Base-by-base conservation (phyloP, 1,284 basidiomycete species). In the Rhodotorula sp. region DNA sequence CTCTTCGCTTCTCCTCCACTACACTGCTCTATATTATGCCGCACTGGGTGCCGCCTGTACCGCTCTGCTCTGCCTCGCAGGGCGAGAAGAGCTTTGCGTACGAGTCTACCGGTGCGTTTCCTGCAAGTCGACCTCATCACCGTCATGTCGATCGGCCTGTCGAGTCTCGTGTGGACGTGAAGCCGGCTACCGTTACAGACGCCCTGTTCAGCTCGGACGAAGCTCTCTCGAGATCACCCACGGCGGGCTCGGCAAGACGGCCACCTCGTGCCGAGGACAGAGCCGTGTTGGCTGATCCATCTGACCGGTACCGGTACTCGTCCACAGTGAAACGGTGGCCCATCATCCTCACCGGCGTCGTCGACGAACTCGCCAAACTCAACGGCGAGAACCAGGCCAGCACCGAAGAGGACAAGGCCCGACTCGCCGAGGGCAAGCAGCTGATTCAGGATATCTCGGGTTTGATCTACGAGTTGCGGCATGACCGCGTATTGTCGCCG, bases 401-500 rank as follows among this genome's bases (percentile, higher is more conserved):
- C 20, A 89, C 79, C 83, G 84, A 21, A 73, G 83, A 73, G 76
- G 76, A 46, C 71, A 77, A 79, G 23, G 54, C n/a, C 12, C 54
- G 54, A 3, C 54, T 56, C 26, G 54, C 54, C 29, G 90, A 94
- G 79, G 93, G 91, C 8, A 94, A 91, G 80, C 82, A 78, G 26
- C 88, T 97, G 77, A 94, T 99, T 69, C 86, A 88, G 68, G 85
- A 87, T 77, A 85, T 95, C 69, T 89, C 90, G 77, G 87, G 87
- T 78, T 83, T 98, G 91, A 96, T 76, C 58, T 77, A 79, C 82
- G 88, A 91, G 79, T 94, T 97, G 90, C 89, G 87, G 0, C 85
- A 91, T 72, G 90, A 97, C 82, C 87, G 87, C 62, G 81, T 85
- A 5, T 82, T 99, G 58, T 85, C 88, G 90, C 68, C 68, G 4